Conservation (phyloP, 495 filamentous ascomycete species). For the Aspergillus olivimuriae region DNA sequence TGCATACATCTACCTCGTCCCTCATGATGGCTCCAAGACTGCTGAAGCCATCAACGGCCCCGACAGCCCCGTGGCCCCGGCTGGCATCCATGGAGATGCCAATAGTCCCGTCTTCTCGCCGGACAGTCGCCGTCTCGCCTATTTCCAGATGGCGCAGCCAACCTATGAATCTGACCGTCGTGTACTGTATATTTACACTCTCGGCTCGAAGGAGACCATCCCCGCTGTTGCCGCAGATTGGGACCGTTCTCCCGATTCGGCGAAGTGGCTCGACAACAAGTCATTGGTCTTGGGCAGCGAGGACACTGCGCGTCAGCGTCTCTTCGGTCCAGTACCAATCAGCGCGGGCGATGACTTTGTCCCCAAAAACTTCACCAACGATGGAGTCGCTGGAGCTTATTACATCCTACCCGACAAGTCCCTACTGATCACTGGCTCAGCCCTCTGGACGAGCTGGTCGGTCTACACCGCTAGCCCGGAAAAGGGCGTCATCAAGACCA, state of each 20-base stretch:
- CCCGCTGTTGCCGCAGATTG: slow-evolving; percentile 28
- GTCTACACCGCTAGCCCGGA: slow-evolving; percentile 27
- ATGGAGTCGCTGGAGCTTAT: slow-evolving; percentile 18
- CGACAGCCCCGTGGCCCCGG: slow-evolving; percentile 18
- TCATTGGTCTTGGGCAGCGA: slow-evolving; percentile 26
- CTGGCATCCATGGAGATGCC: slow-evolving; percentile 27
- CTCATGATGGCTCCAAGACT: slow-evolving; percentile 28
- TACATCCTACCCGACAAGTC: slow-evolving; percentile 27
- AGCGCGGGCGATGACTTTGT: slow-evolving; percentile 24
- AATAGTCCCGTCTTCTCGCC: slow-evolving; percentile 33
- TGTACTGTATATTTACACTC: slow-evolving; percentile 27
- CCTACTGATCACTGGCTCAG: slow-evolving; percentile 26
- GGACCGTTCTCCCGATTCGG: slow-evolving; percentile 31
- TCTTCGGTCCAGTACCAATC: slow-evolving; percentile 29
- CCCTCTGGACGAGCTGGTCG: slow-evolving; percentile 29
- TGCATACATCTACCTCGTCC: slow-evolving; percentile 33
- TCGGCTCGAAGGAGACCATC: slow-evolving; percentile 25
- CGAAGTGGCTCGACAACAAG: slow-evolving; percentile 32
- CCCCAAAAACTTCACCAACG: slow-evolving; percentile 27
- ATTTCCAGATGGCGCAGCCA: slow-evolving; percentile 35
- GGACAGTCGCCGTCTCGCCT: slow-evolving; percentile 29
- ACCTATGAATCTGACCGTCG: slow-evolving; percentile 33
- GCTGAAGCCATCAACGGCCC: slow-evolving; percentile 31
- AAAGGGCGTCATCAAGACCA: slow-evolving; percentile 17
- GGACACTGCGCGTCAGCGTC: slow-evolving; percentile 21